Evolutionary conservation across 2,329 filamentous ascomycete genomes (phyloP), one percentile per base, ranked within the genome.

Genomic region (Pseudopithomyces chartarum): DNA sequence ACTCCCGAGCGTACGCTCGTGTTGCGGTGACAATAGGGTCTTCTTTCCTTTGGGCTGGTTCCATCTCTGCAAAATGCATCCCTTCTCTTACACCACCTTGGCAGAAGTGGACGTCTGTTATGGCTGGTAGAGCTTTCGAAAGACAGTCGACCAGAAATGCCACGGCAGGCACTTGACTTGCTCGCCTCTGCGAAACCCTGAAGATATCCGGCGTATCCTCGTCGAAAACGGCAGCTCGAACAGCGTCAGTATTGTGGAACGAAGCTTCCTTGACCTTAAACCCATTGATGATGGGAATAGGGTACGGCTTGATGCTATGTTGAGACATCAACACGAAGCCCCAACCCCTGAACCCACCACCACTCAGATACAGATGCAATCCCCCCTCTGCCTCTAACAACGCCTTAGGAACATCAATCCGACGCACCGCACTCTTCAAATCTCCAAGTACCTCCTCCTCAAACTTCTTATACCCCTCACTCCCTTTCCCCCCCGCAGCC

Each of bases 261-360:
- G 84, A 79, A 2, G 79, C 69, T 11, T 85, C 84, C 0, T 82
- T 74, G 1, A 88, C 90, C 8, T 81, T 85, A 75, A 95, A 97
- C 1, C 90, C 88, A 59, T 92, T 93, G 73, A 95, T 89, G 19
- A 89, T 87, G 0, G 91, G 86, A 23, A 97, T 90, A 0, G 93
- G 93, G 72, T 96, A 97, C 0, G 91, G 91, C 52, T 84, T 80
- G 42, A 91, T 84, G 6, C 80, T 76, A 66, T 94, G 90, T 63
- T 85, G 84, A 70, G 90, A 87, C 89, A 96, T 93, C 51, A 97
- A 82, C 69, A 96, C 87, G 74, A 91, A 96, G 6, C 92, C 93
- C 81, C 96, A 97, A 15, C 93, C 93, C 34, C 93, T 83, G 71
- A 97, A 96, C 0, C 93, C 93, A 22, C 93, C 93, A 42, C 93